These are phyloP conservation scores for Penicillium soppii DNA, from an alignment of 495 filamentous ascomycete genomes.

Conservation along the genomic window DNA sequence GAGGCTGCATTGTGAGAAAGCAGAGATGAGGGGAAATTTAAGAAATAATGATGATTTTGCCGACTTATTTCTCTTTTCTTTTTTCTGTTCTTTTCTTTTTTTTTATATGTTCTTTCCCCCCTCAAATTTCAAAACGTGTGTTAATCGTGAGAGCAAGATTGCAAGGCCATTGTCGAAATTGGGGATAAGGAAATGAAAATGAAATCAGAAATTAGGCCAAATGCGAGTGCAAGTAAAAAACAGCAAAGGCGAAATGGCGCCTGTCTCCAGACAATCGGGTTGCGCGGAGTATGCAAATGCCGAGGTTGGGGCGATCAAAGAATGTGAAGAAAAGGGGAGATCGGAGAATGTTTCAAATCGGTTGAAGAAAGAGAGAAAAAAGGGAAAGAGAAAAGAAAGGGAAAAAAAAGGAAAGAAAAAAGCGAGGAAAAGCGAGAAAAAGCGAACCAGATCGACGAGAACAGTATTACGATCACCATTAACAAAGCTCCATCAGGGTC, in stretches of 20 bases:
- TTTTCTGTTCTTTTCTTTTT: no score
- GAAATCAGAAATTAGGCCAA: background rate
- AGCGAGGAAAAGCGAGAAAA: slow-evolving; percentile 4
- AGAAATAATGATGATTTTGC: no score
- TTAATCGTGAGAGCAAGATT: no score
- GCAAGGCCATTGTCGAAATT: slow-evolving; percentile 7
- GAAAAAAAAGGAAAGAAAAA: slow-evolving; percentile 23
- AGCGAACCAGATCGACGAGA: slow-evolving; percentile 30
- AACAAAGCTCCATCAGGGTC: slow-evolving; percentile 28
- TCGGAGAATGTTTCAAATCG: background rate
- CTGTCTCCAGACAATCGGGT: slow-evolving; percentile 12
- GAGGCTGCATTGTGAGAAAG: slow-evolving; percentile 18
- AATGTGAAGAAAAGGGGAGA: slow-evolving; percentile 12
- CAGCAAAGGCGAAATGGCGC: background rate
- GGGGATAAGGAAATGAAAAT: background rate
- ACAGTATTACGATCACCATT: slow-evolving; percentile 27
- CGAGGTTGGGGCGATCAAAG: slow-evolving; percentile 28
- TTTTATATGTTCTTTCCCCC: no score
- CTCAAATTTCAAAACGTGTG: no score
- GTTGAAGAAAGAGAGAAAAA: background rate
- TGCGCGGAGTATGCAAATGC: slow-evolving; percentile 24
- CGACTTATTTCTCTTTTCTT: no score
- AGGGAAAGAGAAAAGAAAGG: slow-evolving; percentile 10
- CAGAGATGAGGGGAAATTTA: background rate
- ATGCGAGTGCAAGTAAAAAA: no score